These are phyloP conservation scores for Trypanosoma caninum DNA, from an alignment of 208 protist genomes.

Conservation along the genomic window DNA sequence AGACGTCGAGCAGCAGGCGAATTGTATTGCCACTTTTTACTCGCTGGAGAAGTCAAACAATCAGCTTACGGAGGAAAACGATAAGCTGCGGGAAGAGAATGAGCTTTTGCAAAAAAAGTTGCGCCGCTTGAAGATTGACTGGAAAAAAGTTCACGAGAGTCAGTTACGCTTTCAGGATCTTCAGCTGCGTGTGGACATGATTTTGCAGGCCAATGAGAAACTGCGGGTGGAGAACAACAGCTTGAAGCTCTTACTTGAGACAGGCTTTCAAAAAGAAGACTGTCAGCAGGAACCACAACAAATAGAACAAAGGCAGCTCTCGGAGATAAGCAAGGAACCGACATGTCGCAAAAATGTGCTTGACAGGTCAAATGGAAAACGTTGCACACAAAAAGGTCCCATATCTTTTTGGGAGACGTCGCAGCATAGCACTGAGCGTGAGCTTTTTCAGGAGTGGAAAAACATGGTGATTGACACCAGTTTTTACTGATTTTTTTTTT, in stretches of 20 bases:
- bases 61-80: slow-evolving; percentile 1
- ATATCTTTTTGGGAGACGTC: background rate
- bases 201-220: slow-evolving; percentile 18
- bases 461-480: background rate
- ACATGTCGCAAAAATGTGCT: background rate
- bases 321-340: no score
- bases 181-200: slow-evolving; percentile 28
- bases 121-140: slow-evolving; percentile 26
- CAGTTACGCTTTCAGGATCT: slow-evolving; percentile 26
- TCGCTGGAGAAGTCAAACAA: background rate
- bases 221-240: slow-evolving; percentile 24
- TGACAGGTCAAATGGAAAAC: background rate
- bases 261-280: background rate
- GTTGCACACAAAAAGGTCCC: background rate
- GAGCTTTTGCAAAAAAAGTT: slow-evolving; percentile 17
- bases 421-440: background rate
- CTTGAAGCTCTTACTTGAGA: slow-evolving; percentile 19
- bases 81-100: slow-evolving; percentile 14
- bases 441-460: slow-evolving; percentile 24
- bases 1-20: background rate
- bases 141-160: slow-evolving; percentile 30
- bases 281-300: background rate
- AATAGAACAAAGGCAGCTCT: no score
- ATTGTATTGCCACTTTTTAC: background rate
- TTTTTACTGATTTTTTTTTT: background rate